Conservation (phyloP, 768 basidiomycete species). For the Amanita brunnescens region DNA sequence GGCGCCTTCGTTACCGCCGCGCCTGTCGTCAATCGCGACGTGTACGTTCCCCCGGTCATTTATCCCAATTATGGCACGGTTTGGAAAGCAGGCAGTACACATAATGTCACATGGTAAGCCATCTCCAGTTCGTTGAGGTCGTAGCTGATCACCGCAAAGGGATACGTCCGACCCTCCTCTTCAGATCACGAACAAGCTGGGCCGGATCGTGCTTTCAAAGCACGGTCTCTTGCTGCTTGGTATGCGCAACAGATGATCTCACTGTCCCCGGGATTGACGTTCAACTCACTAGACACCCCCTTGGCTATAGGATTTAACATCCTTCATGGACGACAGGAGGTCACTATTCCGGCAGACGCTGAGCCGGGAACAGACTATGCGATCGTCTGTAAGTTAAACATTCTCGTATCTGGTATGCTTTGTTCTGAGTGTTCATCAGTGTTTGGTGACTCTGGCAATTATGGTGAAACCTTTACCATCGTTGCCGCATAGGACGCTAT, state of each 20-base stretch:
- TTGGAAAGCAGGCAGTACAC: slow-evolving; percentile 21
- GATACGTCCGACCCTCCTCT: slow-evolving; percentile 29
- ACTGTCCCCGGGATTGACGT: not conserved
- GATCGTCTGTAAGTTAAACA: slow-evolving; percentile 32
- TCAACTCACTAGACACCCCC: slow-evolving; percentile 19
- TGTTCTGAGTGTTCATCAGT: slow-evolving; percentile 22
- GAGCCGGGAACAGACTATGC: slow-evolving; percentile 30
- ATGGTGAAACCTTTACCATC: slow-evolving; percentile 37
- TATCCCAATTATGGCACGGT: slow-evolving; percentile 18
- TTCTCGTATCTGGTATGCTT: slow-evolving; percentile 2
- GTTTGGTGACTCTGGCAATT: slow-evolving; percentile 48
- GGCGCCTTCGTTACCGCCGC: slow-evolving; percentile 18
- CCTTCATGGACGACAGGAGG: slow-evolving; percentile 22
- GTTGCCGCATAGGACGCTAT: slow-evolving; percentile 3
- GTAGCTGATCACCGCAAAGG: slow-evolving; percentile 18
- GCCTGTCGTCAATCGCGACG: slow-evolving; percentile 20
- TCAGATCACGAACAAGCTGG: slow-evolving; percentile 34
- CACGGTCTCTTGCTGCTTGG: slow-evolving; percentile 23
- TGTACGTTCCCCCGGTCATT: slow-evolving; percentile 24
- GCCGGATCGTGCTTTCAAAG: slow-evolving; percentile 29
- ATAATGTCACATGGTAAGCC: slow-evolving; percentile 24
- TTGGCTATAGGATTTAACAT: slow-evolving; percentile 32
- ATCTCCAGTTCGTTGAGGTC: not conserved
- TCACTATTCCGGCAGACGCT: slow-evolving; percentile 30
- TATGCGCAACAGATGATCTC: slow-evolving; percentile 13